Conservation (phyloP, 805 yeast species). For the Hanseniaspora taiwanica region DNA sequence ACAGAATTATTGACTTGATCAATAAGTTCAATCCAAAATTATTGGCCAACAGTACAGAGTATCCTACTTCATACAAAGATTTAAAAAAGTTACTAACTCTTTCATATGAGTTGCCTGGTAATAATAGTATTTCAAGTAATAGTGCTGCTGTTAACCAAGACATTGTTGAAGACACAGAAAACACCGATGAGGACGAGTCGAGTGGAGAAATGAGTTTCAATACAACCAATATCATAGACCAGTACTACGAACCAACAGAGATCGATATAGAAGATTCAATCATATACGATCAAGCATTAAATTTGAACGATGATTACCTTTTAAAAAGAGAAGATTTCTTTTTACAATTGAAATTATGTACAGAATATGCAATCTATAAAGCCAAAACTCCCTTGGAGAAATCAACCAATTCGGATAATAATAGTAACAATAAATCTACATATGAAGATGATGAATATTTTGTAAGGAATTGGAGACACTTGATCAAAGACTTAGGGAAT, state of each 20-base stretch:
- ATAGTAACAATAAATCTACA: too few species aligned
- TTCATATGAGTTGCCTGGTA: too few species aligned
- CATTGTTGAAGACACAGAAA: not conserved
- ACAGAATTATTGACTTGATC: not conserved
- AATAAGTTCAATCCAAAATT: not conserved
- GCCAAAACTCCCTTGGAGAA: not conserved
- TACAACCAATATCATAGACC: not conserved
- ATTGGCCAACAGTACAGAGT: not conserved
- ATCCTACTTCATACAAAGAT: conserved; percentile 1
- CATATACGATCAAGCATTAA: not conserved
- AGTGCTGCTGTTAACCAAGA: too few species aligned
- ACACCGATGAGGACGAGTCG: not conserved
- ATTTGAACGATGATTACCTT: not conserved
- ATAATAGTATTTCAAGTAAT: too few species aligned
- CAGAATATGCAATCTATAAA: not conserved
- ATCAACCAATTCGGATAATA: not conserved
- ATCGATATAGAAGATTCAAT: conserved; percentile 1
- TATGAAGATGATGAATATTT: not conserved
- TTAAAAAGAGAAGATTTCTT: not conserved
- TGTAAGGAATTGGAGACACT: not conserved
- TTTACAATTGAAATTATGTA: not conserved
- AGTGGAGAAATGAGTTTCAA: not conserved
- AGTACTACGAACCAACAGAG: not conserved
- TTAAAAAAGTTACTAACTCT: too few species aligned
- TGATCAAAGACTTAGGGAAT: not conserved